Base-by-base conservation (phyloP, 257 asterid genomes). In the Fraxinus quadrangulata region DNA sequence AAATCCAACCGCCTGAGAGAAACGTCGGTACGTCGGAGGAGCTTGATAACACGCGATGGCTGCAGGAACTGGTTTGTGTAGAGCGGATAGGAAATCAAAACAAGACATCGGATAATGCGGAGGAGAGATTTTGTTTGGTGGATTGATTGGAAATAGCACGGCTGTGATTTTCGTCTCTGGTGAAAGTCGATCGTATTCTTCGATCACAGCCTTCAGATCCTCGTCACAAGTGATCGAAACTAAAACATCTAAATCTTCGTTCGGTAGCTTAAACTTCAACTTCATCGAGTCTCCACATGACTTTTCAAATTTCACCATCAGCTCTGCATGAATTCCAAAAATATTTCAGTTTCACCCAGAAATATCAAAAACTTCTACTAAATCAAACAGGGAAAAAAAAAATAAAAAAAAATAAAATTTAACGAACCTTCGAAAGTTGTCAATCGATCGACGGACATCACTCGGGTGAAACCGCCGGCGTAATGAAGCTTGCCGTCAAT, bases 241-340 rank as follows among this genome's bases (percentile, higher is more conserved):
- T 31, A 96, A 78, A 74, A 96, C 80, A 59, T 96, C 99, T 26
- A 93, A 73, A 85, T 93, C 97, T 71, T 89, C 97, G 6, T 40
- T 84, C 16, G 97, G 98, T 49, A 94, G 80, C 79, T 91, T 90
- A 80, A 97, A 92, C 84, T 82, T 91, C 83, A 94, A 82, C 56
- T 45, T 79, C 91, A 91, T 83, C 17, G 97, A 91, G 4, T 82
- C 79, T 78, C 97, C 94, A 81, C 90, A 88, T 51, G 86, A 81
- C 76, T 94, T 97, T 36, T 87, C 91, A 19, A 94, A 89, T 86
- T 92, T 94, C 83, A 87, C 87, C 90, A 89, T 77, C 85, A 92
- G 81, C 66, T 92, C 98, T 91, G 85, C 23, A 72, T 33, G 36
- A 21, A 23, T 2, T 14, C 9, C 2, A 56, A 24, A 16, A 21